phyloP scores from a whole-genome alignment of 164 flowering plant genomes.

The Stephania yunnanensis region DNA sequence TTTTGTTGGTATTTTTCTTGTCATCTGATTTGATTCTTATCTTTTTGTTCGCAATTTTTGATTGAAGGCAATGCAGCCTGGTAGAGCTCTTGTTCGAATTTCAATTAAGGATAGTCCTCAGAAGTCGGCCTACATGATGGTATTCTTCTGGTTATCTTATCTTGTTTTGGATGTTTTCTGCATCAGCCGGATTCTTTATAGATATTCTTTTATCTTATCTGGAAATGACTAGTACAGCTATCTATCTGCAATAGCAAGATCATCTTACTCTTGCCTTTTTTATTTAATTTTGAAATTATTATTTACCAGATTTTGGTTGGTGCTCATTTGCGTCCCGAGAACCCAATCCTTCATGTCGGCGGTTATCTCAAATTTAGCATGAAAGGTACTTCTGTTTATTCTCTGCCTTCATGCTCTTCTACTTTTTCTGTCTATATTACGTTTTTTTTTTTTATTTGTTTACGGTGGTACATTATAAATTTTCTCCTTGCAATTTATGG shows the following conservation, averaged over 20 bases:
- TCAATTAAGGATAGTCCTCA: conserved; percentile 32
- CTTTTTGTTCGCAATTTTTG: conserved; percentile 7
- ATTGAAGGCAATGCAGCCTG: conserved; percentile 50
- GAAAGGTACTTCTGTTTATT: conserved; percentile 38
- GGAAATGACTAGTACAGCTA: not conserved
- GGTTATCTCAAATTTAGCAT: conserved; percentile 50
- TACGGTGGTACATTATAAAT: not conserved
- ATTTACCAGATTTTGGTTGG: conserved; percentile 64
- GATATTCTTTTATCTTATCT: not conserved
- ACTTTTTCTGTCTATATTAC: not conserved
- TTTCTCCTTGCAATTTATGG: not conserved
- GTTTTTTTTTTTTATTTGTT: not conserved
- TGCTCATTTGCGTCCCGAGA: conserved; percentile 59
- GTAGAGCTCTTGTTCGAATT: conserved; percentile 72
- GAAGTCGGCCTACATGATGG: conserved; percentile 77
- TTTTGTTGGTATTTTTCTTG: not conserved
- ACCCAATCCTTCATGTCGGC: conserved; percentile 54
- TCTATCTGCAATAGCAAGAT: not conserved
- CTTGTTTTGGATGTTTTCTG: not conserved
- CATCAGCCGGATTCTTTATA: not conserved
- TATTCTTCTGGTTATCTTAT: conserved; percentile 20
- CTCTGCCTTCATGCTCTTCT: not conserved
- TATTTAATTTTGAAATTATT: not conserved
- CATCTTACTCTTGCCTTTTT: not conserved
- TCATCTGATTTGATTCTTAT: not conserved